A percentile compares a stretch with the other conserved stretches of the same genome.
phyloP scores from a whole-genome alignment of 768 basidiomycete species.

The Pleurotus salmoneostramineus region DNA sequence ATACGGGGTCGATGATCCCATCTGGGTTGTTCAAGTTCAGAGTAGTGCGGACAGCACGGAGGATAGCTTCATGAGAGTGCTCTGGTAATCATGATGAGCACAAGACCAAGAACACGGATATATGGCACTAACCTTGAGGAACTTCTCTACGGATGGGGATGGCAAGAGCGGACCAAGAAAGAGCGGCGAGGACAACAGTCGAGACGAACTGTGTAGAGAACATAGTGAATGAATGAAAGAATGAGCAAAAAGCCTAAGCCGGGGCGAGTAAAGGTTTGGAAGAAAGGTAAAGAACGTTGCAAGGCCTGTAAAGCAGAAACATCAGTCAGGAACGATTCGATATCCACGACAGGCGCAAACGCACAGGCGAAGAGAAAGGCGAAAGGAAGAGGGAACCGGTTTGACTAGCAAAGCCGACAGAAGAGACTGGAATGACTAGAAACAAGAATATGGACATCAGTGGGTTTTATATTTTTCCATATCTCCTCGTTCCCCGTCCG shows the following conservation, averaged over 20 bases:
- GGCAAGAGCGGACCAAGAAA: slow-evolving; percentile 29
- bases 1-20: slow-evolving; percentile 56
- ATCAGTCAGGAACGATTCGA: not conserved
- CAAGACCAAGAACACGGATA: not conserved
- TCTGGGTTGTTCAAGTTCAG: slow-evolving; percentile 56
- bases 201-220: slow-evolving; percentile 28
- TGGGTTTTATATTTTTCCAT: slow-evolving; percentile 2
- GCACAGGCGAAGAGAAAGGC: slow-evolving; percentile 23
- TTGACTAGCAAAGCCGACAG: slow-evolving; percentile 39
- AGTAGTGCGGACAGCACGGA: slow-evolving; percentile 44
- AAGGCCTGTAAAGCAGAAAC: slow-evolving; percentile 25
- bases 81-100: slow-evolving; percentile 29
- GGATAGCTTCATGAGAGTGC: slow-evolving; percentile 60
- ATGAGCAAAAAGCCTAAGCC: slow-evolving; percentile 15
- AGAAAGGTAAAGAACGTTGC: slow-evolving; percentile 16
- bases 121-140: slow-evolving; percentile 47
- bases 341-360: slow-evolving; percentile 19
- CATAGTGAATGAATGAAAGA: slow-evolving; percentile 22
- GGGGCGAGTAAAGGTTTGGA: slow-evolving; percentile 18
- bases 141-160: slow-evolving; percentile 56
- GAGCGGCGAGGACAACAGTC: slow-evolving; percentile 28
- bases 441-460: not conserved
- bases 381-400: slow-evolving; percentile 37
- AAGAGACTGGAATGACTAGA: slow-evolving; percentile 17
- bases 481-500: not conserved